Percentiles rank a stretch among this genome's conserved stretches.
Conservation (phyloP, 164 flowering plant genomes). For the Santalum album region DNA sequence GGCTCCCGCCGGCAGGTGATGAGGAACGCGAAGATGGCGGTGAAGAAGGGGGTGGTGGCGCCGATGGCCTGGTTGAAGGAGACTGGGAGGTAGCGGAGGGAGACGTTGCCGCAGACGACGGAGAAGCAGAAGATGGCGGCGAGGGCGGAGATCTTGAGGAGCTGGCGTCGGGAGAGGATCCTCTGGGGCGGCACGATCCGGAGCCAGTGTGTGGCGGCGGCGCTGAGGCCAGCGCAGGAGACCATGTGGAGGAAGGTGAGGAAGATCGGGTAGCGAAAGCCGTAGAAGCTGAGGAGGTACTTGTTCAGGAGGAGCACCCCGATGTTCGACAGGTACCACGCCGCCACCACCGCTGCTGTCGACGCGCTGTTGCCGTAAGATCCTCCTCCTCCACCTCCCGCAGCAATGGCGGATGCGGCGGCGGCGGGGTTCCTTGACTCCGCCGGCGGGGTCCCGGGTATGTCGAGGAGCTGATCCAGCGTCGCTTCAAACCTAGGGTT, state of each 20-base stretch:
- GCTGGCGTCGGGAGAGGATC: conserved; percentile 53
- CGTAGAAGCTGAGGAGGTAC: conserved; percentile 75
- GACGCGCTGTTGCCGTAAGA: conserved; percentile 30
- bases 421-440: conserved; percentile 34
- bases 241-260: conserved; percentile 89
- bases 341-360: conserved; percentile 53
- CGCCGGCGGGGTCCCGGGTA: conserved; percentile 67
- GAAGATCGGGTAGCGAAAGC: conserved; percentile 83
- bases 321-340: conserved; percentile 90
- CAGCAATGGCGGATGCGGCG: conserved; percentile 7
- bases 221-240: conserved; percentile 59
- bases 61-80: conserved; percentile 93
- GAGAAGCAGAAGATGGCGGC: conserved; percentile 75
- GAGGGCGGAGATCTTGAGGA: conserved; percentile 65
- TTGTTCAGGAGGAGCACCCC: conserved; percentile 88
- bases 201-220: conserved; percentile 45
- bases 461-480: conserved; percentile 49
- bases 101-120: conserved; percentile 88
- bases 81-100: conserved; percentile 74
- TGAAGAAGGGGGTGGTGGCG: conserved; percentile 93
- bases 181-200: conserved; percentile 66
- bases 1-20: conserved; percentile 77
- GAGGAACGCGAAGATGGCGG: conserved; percentile 78
- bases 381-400: no score
- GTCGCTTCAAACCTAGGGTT: conserved; percentile 47